Conservation (phyloP, 805 yeast genomes). For the Kodamaea jinghongensis region DNA sequence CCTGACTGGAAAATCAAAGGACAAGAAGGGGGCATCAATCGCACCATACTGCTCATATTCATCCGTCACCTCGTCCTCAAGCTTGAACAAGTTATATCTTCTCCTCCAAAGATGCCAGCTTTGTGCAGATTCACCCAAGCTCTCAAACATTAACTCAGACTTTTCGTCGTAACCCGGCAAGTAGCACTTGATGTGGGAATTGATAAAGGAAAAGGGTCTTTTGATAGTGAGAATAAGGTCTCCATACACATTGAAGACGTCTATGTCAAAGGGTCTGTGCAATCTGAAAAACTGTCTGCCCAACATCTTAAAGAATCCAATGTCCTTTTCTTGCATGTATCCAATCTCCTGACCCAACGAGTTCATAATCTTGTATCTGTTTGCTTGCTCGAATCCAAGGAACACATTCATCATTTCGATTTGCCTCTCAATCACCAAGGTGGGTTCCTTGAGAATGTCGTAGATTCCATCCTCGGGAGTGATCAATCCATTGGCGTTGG, state of each 20-base stretch:
- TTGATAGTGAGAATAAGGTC: conserved; percentile 61
- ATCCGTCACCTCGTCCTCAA: conserved; percentile 36
- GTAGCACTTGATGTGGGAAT: conserved; percentile 77
- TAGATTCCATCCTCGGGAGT: conserved; percentile 58
- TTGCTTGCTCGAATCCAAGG: conserved; percentile 90
- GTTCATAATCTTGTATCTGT: conserved; percentile 71
- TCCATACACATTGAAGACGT: conserved; percentile 63
- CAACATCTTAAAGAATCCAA: conserved; percentile 64
- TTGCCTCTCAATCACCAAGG: conserved; percentile 82
- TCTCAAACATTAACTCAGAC: conserved; percentile 39
- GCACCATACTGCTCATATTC: conserved; percentile 76
- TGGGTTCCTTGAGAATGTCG: conserved; percentile 69
- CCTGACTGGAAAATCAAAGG: conserved; percentile 79
- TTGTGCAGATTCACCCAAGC: conserved; percentile 84
- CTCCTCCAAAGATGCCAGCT: conserved; percentile 96
- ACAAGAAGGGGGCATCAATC: conserved; percentile 81
- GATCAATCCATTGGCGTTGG: conserved; percentile 50
- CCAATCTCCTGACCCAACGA: conserved; percentile 74
- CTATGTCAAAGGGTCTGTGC: conserved; percentile 83
- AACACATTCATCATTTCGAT: conserved; percentile 85
- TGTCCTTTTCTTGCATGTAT: conserved; percentile 76
- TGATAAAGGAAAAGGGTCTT: conserved; percentile 84
- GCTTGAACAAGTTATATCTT: conserved; percentile 72
- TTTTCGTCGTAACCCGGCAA: conserved; percentile 50
- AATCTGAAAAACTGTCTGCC: conserved; percentile 79